Conservation (phyloP, 176 grass and related monocot genomes). For the Sorghum bicolor region Sorghum_bicolor_NCBIv3 NC_012871.2:59202501-59203000, state of each 20-base stretch:
- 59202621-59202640: not conserved
- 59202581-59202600: not conserved
- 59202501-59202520: not conserved
- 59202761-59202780: not conserved
- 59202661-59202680: not conserved
- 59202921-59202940: not conserved
- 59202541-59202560: not conserved
- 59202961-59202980: not conserved
- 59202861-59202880: not conserved
- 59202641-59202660: not conserved
- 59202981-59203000: not conserved
- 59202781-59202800: not conserved
- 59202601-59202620: not conserved
- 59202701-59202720: not conserved
- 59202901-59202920: no score
- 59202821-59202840: not conserved
- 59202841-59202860: not conserved
- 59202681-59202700: not conserved
- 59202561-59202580: not conserved
- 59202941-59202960: not conserved
- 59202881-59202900: not conserved
- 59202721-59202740: not conserved
- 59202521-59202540: not conserved
- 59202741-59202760: not conserved
- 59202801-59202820: not conserved